Base-by-base conservation (phyloP, 495 filamentous ascomycete genomes). In the Penicillium samsonianum region DNA sequence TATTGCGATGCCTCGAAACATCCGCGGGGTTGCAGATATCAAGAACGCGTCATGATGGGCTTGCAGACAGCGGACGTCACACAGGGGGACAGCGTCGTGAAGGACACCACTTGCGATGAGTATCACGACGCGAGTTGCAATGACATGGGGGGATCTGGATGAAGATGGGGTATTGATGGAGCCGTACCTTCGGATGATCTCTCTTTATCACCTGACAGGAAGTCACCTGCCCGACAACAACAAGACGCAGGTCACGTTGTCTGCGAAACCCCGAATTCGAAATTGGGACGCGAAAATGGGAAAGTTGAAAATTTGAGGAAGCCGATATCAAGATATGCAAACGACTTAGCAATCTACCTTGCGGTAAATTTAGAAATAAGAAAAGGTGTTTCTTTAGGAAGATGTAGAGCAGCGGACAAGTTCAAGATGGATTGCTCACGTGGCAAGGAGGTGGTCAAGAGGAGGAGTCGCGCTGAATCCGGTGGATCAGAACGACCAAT, bases 171-270 rank as follows among this genome's bases (percentile, higher is more conserved):
- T 50, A 20, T 45, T 26, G 59, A 61, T 58, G 55, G 61, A 61
- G 62, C 70, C 58, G 73, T 79, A 75, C 74, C 75, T 76, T 76
- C 68, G 69, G 70, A 74, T 73, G 73, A 71, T 70, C 66, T 43
- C 63, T 68, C 59, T 76, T 69, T 79, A 79, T 79, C 76, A 79
- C 76, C 76, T 79, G 76, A 79, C 76, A 73, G 62, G 64, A 79
- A 76, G 76, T 79, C 75, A 79, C 76, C 75, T 78, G 75, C 75
- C 71, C 65, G 70, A 73, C 69, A 74, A 76, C 73, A 79, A 77
- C 75, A 77, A 71, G 73, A 75, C 48, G 55, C 65, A 65, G 59
- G 59, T 66, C 67, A 69, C 65, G 65, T 69, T 73, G 64, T 70
- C 70, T 55, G 67, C 51, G 61, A 66, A 60, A 57, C 58, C 41